Evolutionary conservation across 768 basidiomycete genomes (phyloP).

Genomic region (Postia placenta): DNA sequence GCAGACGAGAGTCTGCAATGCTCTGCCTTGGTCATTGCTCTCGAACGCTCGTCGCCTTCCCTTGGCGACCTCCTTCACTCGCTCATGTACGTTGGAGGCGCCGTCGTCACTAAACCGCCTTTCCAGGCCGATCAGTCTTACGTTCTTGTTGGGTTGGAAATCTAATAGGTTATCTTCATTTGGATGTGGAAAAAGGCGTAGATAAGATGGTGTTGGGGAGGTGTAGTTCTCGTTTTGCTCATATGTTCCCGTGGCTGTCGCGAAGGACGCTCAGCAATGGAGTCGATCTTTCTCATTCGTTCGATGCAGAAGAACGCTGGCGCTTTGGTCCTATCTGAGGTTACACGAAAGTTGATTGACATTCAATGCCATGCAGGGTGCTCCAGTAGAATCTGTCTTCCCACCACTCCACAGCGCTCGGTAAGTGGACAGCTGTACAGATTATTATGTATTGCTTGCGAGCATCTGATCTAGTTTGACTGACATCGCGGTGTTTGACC

Average conservation of each 20-base stretch:
- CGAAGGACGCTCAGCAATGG: background rate
- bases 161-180: constrained; percentile 39
- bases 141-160: constrained; percentile 82
- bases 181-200: background rate
- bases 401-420: background rate
- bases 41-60: constrained; percentile 67
- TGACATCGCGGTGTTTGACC: too few relatives aligned
- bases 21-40: constrained; percentile 69
- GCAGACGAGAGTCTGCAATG: constrained; percentile 82
- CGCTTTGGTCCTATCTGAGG: too few relatives aligned
- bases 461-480: too few relatives aligned
- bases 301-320: too few relatives aligned
- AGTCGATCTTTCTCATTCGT: background rate
- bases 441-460: too few relatives aligned
- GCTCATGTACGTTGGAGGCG: constrained; percentile 89
- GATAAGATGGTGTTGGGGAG: background rate
- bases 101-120: constrained; percentile 74
- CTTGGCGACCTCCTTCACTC: constrained; percentile 78
- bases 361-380: background rate
- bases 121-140: constrained; percentile 72
- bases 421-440: too few relatives aligned
- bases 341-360: background rate
- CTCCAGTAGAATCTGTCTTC: background rate
- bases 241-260: background rate
- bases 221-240: background rate